phyloP scores from a whole-genome alignment of 805 yeast species.

The Starmera caribaea region DNA sequence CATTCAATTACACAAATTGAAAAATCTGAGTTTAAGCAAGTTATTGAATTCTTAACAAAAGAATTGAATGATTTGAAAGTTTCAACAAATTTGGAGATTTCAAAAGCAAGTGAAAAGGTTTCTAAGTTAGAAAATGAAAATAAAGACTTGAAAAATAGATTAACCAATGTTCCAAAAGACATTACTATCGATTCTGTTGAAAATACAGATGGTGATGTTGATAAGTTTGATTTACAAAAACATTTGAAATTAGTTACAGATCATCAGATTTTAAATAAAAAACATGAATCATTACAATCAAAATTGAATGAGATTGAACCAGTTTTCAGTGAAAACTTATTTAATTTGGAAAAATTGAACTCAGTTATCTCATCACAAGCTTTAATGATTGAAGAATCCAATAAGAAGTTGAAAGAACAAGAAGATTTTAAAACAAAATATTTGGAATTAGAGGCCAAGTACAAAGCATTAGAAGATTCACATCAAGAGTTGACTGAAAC shows the following conservation, averaged over 20 bases:
- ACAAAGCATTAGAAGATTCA: conserved; percentile 35
- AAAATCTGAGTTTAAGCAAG: conserved; percentile 16
- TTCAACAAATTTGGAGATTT: conserved; percentile 42
- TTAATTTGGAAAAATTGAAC: conserved; percentile 44
- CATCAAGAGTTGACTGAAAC: conserved; percentile 29
- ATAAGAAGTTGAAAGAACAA: conserved; percentile 32
- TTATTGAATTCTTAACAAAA: conserved; percentile 22
- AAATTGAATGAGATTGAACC: conserved; percentile 40
- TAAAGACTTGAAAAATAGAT: conserved; percentile 11
- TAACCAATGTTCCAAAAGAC: not conserved
- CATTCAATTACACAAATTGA: conserved; percentile 2
- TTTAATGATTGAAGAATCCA: conserved; percentile 30
- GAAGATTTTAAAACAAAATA: conserved; percentile 35
- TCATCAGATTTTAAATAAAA: conserved; percentile 34
- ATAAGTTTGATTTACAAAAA: conserved; percentile 29
- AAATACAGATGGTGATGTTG: conserved; percentile 16
- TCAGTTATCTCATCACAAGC: conserved; percentile 45
- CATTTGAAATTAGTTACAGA: conserved; percentile 34
- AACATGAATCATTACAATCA: conserved; percentile 31
- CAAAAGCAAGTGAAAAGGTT: conserved; percentile 47
- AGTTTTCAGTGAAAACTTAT: conserved; percentile 40
- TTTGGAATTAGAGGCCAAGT: conserved; percentile 36
- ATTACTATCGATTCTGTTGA: conserved; percentile 15
- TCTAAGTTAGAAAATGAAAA: conserved; percentile 33
- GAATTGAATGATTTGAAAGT: conserved; percentile 28